These are phyloP conservation scores for Eucalyptus paniculata DNA, from an alignment of 345 rosid genomes.

Conservation along the genomic window DNA sequence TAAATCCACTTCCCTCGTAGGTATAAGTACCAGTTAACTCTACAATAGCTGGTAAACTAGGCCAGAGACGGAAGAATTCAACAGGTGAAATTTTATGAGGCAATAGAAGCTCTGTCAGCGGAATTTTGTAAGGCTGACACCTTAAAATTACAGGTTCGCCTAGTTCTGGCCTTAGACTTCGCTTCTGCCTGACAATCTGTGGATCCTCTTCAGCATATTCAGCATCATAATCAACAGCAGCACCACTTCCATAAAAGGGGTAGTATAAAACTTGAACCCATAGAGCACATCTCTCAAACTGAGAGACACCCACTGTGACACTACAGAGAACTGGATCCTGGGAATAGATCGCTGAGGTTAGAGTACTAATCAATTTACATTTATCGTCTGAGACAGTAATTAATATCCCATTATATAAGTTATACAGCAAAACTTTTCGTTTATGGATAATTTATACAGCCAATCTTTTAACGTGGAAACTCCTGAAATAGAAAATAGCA, in stretches of 20 bases:
- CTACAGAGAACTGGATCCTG: constrained; percentile 93
- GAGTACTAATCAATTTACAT: not conserved
- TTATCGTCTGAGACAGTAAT: not conserved
- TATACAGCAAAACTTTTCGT: not conserved
- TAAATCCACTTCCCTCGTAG: constrained; percentile 97
- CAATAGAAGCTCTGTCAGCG: constrained; percentile 88
- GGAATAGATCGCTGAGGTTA: not conserved
- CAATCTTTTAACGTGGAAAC: not conserved
- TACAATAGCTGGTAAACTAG: constrained; percentile 88
- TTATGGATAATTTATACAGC: not conserved
- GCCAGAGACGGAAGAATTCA: constrained; percentile 98
- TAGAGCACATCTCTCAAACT: constrained; percentile 88
- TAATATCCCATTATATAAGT: not conserved
- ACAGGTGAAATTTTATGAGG: constrained; percentile 94
- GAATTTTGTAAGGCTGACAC: constrained; percentile 96
- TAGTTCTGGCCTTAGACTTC: constrained; percentile 74
- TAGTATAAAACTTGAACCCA: constrained; percentile 97
- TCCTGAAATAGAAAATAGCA: not conserved
- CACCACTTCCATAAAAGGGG: constrained; percentile 90
- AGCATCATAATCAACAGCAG: constrained; percentile 68
- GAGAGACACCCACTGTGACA: constrained; percentile 93
- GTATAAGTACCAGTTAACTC: constrained; percentile 81
- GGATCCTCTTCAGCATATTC: constrained; percentile 89
- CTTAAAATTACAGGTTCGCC: constrained; percentile 96
- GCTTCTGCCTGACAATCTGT: constrained; percentile 68